Percentiles rank a stretch among this genome's conserved stretches.
Evolutionary conservation across 257 asterid genomes (phyloP).

Genomic region (Craterostigma plantagineum): DNA sequence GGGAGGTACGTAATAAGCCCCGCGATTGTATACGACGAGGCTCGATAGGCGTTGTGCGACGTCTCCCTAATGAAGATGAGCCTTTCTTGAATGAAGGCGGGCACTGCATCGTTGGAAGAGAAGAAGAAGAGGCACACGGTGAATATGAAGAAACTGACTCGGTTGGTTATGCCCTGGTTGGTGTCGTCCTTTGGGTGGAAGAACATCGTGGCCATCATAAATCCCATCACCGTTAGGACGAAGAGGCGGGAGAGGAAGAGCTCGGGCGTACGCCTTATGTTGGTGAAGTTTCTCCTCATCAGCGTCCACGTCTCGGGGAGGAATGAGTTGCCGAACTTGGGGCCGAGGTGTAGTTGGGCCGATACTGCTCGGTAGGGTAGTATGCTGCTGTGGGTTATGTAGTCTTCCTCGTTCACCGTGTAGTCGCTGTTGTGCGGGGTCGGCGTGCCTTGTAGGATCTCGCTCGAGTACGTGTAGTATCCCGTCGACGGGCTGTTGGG

Average conservation of each 20-base stretch:
- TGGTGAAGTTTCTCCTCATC: conserved; percentile 62
- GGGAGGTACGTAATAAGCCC: conserved; percentile 73
- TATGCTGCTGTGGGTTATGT: conserved; percentile 27
- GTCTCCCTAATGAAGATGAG: conserved; percentile 65
- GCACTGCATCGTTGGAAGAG: conserved; percentile 85
- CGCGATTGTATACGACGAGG: conserved; percentile 78
- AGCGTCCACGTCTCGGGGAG: conserved; percentile 52
- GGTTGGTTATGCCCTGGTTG: conserved; percentile 54
- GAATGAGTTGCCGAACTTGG: conserved; percentile 58
- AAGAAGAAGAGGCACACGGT: conserved; percentile 71
- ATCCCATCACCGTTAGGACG: conserved; percentile 63
- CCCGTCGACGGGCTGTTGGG: conserved; percentile 43
- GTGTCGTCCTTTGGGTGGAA: conserved; percentile 20
- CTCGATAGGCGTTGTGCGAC: conserved; percentile 72
- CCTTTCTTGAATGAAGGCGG: conserved; percentile 84
- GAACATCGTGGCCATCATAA: conserved; percentile 91
- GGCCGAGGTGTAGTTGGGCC: conserved; percentile 21
- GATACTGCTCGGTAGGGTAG: conserved; percentile 8
- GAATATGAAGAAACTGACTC: conserved; percentile 67
- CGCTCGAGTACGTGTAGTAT: conserved; percentile 39
- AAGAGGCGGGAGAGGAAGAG: conserved; percentile 64
- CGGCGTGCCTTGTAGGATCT: conserved; percentile 38
- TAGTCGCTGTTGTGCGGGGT: conserved; percentile 67
- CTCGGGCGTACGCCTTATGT: conserved; percentile 72
- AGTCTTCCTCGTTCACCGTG: conserved; percentile 66